phyloP scores from a whole-genome alignment of 495 filamentous ascomycete genomes.

The Neurospora sp. region DNA sequence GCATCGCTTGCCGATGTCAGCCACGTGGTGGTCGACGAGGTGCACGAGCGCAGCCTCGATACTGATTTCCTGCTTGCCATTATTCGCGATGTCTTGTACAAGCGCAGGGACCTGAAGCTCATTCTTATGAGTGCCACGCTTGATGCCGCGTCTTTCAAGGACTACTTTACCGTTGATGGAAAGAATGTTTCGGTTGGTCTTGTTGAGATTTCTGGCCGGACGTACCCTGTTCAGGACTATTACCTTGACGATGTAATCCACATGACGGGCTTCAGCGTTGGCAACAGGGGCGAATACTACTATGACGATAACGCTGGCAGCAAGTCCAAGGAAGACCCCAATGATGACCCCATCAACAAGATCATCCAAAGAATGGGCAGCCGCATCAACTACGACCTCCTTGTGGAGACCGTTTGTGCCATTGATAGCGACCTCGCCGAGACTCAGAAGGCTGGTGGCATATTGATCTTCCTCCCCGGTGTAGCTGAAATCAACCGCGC shows the following conservation, averaged over 20 bases:
- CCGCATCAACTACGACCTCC: slow-evolving; percentile 86
- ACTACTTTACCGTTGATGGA: slow-evolving; percentile 61
- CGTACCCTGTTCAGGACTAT: slow-evolving; percentile 80
- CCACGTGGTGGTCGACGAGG: slow-evolving; percentile 93
- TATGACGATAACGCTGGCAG: slow-evolving; percentile 26
- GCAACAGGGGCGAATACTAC: slow-evolving; percentile 20
- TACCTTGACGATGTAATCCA: slow-evolving; percentile 84
- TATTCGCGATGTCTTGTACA: slow-evolving; percentile 69
- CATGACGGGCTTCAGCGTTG: slow-evolving; percentile 60
- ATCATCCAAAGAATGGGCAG: slow-evolving; percentile 67
- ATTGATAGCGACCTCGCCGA: slow-evolving; percentile 63
- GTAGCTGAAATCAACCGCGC: slow-evolving; percentile 79
- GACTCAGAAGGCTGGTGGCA: slow-evolving; percentile 61
- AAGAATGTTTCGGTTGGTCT: slow-evolving; percentile 51
- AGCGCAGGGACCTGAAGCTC: slow-evolving; percentile 75
- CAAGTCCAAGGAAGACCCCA: slow-evolving; percentile 18
- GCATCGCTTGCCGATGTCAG: slow-evolving; percentile 78
- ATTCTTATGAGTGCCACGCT: slow-evolving; percentile 98
- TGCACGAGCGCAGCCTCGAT: slow-evolving; percentile 91
- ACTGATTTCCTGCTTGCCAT: slow-evolving; percentile 90
- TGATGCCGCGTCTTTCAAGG: slow-evolving; percentile 75
- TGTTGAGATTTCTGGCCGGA: slow-evolving; percentile 81
- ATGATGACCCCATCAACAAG: slow-evolving; percentile 44
- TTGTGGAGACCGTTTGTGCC: slow-evolving; percentile 62
- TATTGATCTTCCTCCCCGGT: slow-evolving; percentile 87